Conservation (phyloP, 1,284 basidiomycete species). For the Cryptococcus sp. region DNA sequence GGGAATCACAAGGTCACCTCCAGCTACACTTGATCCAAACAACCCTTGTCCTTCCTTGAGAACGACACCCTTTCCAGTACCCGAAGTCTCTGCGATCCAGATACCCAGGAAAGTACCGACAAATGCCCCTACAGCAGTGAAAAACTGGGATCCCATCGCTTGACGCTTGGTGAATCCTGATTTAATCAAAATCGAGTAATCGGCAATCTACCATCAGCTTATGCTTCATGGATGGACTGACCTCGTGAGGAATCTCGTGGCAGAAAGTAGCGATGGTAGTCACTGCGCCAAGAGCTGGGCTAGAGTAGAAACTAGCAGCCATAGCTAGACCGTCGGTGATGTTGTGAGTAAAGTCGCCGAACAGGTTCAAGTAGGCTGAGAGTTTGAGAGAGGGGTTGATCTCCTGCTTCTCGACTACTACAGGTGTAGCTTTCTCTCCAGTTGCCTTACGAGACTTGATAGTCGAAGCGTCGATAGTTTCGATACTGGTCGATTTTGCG, state of each 20-base stretch:
- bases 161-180: conserved; percentile 82
- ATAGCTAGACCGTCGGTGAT: conserved; percentile 78
- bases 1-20: conserved; percentile 79
- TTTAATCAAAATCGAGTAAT: conserved; percentile 82
- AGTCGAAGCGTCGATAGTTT: neutral
- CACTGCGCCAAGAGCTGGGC: conserved; percentile 79
- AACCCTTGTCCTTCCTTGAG: conserved; percentile 58
- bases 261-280: conserved; percentile 87
- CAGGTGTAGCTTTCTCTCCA: conserved; percentile 11
- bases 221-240: conserved; percentile 9
- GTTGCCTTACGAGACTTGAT: conserved; percentile 35
- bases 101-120: conserved; percentile 87
- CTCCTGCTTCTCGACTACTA: conserved; percentile 1
- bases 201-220: conserved; percentile 58
- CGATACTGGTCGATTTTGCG: conserved; percentile 20
- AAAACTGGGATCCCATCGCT: conserved; percentile 84
- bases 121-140: conserved; percentile 83
- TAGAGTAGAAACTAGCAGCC: conserved; percentile 86
- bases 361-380: conserved; percentile 83
- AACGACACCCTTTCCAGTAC: conserved; percentile 30
- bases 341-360: conserved; percentile 70
- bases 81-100: conserved; percentile 59
- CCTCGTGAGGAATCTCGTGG: conserved; percentile 83
- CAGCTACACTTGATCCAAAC: conserved; percentile 70
- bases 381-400: conserved; percentile 58